Conservation (phyloP, 345 rosid species). For the Rhizophora mangle region DNA sequence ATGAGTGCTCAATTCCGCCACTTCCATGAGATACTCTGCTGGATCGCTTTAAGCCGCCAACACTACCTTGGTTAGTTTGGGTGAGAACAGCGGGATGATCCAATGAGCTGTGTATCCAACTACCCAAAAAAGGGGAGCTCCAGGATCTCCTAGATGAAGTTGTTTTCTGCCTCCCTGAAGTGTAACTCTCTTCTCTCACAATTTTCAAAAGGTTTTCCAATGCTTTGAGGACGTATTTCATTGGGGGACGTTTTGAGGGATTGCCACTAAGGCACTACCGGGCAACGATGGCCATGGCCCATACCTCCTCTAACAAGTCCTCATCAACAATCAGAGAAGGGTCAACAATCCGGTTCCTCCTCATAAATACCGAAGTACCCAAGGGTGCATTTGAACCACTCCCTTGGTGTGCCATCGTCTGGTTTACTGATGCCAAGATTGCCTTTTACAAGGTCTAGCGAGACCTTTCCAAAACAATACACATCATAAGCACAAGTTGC, state of each 20-base stretch:
- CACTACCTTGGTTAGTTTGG: constrained; percentile 29
- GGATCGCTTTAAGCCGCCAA: constrained; percentile 53
- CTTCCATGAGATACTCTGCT: constrained; percentile 47
- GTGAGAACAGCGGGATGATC: constrained; percentile 28
- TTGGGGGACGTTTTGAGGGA: constrained; percentile 73
- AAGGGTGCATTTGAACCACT: constrained; percentile 65
- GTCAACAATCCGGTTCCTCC: constrained; percentile 79
- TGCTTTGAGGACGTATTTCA: constrained; percentile 82
- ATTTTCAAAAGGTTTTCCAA: constrained; percentile 83
- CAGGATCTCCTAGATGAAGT: constrained; percentile 88
- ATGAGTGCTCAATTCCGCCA: constrained; percentile 50
- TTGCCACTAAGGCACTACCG: constrained; percentile 86
- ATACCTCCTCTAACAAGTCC: constrained; percentile 87
- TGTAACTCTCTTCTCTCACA: constrained; percentile 66
- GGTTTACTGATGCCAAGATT: constrained; percentile 69
- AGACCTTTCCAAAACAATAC: constrained; percentile 92
- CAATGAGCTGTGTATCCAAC: constrained; percentile 83
- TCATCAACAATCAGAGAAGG: constrained; percentile 80
- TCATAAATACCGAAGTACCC: constrained; percentile 68
- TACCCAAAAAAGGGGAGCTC: constrained; percentile 83
- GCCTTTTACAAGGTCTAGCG: constrained; percentile 90
- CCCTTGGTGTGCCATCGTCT: constrained; percentile 50
- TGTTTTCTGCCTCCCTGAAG: constrained; percentile 69
- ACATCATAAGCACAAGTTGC: constrained; percentile 77
- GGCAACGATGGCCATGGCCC: constrained; percentile 97